phyloP scores from a whole-genome alignment of 257 asterid genomes.

The Rhazya stricta region DNA sequence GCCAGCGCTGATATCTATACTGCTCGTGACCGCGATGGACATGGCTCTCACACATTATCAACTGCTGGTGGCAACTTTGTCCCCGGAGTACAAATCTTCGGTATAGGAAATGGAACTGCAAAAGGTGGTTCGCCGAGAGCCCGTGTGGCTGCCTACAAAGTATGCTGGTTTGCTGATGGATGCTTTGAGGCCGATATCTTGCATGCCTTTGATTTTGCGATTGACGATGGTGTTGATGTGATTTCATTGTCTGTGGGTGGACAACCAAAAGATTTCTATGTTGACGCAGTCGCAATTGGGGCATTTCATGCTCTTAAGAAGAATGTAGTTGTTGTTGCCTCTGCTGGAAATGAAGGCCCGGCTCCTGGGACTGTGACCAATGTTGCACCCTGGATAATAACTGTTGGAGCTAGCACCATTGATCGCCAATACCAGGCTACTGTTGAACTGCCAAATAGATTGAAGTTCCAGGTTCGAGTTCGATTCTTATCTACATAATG shows the following conservation, averaged over 20 bases:
- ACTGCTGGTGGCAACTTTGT: slow-evolving; percentile 81
- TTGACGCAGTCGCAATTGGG: slow-evolving; percentile 46
- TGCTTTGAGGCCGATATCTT: slow-evolving; percentile 59
- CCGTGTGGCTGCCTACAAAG: slow-evolving; percentile 65
- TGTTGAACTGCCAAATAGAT: slow-evolving; percentile 32
- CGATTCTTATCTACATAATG: background rate
- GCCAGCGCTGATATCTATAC: background rate
- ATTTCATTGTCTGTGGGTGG: slow-evolving; percentile 66
- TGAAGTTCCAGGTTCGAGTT: slow-evolving; percentile 22
- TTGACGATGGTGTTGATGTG: slow-evolving; percentile 69
- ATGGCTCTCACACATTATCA: slow-evolving; percentile 78
- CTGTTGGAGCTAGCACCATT: slow-evolving; percentile 68
- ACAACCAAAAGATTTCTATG: background rate
- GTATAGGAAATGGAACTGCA: slow-evolving; percentile 52
- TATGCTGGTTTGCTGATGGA: slow-evolving; percentile 40
- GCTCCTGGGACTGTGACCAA: slow-evolving; percentile 30
- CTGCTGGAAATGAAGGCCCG: slow-evolving; percentile 64
- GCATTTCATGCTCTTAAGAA: slow-evolving; percentile 55
- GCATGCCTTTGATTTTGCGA: slow-evolving; percentile 53
- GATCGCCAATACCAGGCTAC: slow-evolving; percentile 34
- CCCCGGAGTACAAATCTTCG: slow-evolving; percentile 46
- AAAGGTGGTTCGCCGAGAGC: slow-evolving; percentile 80
- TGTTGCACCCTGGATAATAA: slow-evolving; percentile 66
- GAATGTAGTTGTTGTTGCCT: slow-evolving; percentile 44
- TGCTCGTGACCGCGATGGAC: slow-evolving; percentile 49